Percentiles rank a stretch among this genome's conserved stretches.
These are phyloP conservation scores for Westerdykella aurantiaca DNA, from an alignment of 2,329 filamentous ascomycete genomes.

Conservation along the genomic window DNA sequence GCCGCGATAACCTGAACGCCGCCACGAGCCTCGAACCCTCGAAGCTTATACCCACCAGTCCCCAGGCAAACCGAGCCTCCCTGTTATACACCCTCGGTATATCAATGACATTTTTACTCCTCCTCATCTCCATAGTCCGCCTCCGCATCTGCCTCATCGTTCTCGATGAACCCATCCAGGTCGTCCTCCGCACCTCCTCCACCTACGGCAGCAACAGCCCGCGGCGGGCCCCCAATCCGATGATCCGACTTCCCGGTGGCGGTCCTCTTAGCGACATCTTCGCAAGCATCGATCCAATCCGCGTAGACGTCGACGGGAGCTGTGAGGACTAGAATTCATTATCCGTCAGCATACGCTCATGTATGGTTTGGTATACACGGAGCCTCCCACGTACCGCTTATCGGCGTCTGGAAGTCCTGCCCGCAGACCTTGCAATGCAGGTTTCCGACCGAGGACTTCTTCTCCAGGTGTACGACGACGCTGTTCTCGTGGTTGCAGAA, in stretches of 20 bases:
- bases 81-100: slow-evolving; percentile 7
- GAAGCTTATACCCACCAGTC: slow-evolving; percentile 11
- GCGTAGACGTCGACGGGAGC: slow-evolving; percentile 92
- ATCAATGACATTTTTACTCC: slow-evolving; percentile 9
- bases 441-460: slow-evolving; percentile 80
- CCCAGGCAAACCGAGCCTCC: slow-evolving; percentile 8
- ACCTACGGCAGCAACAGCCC: slow-evolving; percentile 8
- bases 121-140: slow-evolving; percentile 30
- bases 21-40: too few relatives aligned
- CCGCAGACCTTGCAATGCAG: slow-evolving; percentile 90
- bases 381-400: slow-evolving; percentile 50
- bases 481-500: slow-evolving; percentile 98
- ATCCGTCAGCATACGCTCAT: slow-evolving; percentile 11
- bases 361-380: slow-evolving; percentile 1
- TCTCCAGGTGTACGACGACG: slow-evolving; percentile 85
- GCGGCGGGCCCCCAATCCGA: slow-evolving; percentile 20
- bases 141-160: slow-evolving; percentile 37
- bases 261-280: slow-evolving; percentile 58
- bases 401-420: slow-evolving; percentile 85
- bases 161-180: slow-evolving; percentile 24
- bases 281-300: slow-evolving; percentile 96
- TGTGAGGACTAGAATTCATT: slow-evolving; percentile 61
- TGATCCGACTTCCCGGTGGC: slow-evolving; percentile 21
- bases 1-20: too few relatives aligned
- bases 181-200: slow-evolving; percentile 20